These are phyloP conservation scores for Chlorella sp. DNA, from an alignment of 139 green algal genomes.

Conservation along the genomic window DNA sequence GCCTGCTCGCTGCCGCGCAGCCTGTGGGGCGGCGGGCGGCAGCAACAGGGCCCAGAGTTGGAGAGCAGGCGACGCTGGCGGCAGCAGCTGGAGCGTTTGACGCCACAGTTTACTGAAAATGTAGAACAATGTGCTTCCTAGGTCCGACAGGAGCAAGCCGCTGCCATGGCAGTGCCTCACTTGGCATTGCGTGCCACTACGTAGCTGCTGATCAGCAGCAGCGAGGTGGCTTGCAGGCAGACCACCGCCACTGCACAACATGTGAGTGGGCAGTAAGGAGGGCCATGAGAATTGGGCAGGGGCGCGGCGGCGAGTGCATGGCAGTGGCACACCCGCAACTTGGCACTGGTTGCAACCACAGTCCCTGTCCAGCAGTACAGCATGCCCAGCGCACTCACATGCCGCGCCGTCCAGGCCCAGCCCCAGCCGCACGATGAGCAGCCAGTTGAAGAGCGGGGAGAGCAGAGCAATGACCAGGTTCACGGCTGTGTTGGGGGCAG, in stretches of 20 bases:
- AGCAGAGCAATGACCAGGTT: neutral
- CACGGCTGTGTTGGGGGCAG: neutral
- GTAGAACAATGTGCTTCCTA: no score
- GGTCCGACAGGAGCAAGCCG: neutral
- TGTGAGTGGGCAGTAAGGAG: no score
- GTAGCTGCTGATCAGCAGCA: constrained; percentile 3
- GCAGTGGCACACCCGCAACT: no score
- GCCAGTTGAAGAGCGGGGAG: constrained; percentile 13
- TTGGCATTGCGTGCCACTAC: neutral
- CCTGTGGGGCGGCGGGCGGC: neutral
- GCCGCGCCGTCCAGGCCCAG: constrained; percentile 14
- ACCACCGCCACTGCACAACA: neutral
- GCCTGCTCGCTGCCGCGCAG: neutral
- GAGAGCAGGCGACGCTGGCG: no score
- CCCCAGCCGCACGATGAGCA: constrained; percentile 5
- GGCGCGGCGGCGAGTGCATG: no score
- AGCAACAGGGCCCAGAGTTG: neutral
- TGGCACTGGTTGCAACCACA: no score
- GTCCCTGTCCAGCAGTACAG: no score
- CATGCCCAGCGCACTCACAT: no score
- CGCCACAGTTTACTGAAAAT: no score
- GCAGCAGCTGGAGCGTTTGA: no score
- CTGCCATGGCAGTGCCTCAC: neutral
- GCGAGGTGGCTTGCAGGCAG: neutral
- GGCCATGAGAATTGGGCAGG: no score